These are phyloP conservation scores for Aureobasidium leucospermi DNA, from an alignment of 2,329 filamentous ascomycete species.

Conservation along the genomic window DNA sequence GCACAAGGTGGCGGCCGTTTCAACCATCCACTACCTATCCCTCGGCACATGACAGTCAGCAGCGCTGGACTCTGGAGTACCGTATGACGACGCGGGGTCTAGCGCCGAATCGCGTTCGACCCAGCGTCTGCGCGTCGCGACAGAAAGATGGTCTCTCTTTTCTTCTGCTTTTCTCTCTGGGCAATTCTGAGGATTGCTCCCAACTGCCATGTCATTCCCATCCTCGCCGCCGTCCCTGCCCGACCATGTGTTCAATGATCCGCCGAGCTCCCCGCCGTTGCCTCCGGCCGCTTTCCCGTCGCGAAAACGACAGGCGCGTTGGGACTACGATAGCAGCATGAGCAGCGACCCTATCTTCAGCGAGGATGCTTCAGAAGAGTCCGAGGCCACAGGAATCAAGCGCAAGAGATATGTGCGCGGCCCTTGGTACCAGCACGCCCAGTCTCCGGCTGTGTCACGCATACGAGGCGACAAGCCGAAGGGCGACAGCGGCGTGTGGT, in stretches of 20 bases:
- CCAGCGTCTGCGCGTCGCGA: not conserved
- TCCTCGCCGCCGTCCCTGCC: conserved; percentile 15
- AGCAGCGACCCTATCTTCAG: conserved; percentile 70
- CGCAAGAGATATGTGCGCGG: conserved; percentile 63
- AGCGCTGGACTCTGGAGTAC: no score
- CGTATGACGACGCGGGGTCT: no score
- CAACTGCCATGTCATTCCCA: conserved; percentile 7
- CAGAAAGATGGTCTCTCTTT: not conserved
- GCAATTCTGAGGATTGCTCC: not conserved
- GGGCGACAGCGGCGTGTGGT: conserved; percentile 62
- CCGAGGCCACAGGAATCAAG: conserved; percentile 41
- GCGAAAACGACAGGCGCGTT: conserved; percentile 25
- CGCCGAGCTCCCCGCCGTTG: conserved; percentile 16
- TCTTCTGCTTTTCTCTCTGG: not conserved
- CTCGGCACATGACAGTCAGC: no score
- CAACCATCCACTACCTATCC: no score
- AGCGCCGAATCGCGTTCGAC: no score
- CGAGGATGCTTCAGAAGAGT: conserved; percentile 58
- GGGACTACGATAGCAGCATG: conserved; percentile 29
- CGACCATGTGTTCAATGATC: conserved; percentile 7
- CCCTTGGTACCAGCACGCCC: conserved; percentile 43
- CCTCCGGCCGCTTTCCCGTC: conserved; percentile 7
- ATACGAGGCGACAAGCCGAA: conserved; percentile 44
- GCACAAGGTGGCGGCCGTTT: no score
- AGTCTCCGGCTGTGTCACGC: conserved; percentile 11